phyloP scores from a whole-genome alignment of 2,329 filamentous ascomycete genomes.

The Ascochyta pisi region DNA sequence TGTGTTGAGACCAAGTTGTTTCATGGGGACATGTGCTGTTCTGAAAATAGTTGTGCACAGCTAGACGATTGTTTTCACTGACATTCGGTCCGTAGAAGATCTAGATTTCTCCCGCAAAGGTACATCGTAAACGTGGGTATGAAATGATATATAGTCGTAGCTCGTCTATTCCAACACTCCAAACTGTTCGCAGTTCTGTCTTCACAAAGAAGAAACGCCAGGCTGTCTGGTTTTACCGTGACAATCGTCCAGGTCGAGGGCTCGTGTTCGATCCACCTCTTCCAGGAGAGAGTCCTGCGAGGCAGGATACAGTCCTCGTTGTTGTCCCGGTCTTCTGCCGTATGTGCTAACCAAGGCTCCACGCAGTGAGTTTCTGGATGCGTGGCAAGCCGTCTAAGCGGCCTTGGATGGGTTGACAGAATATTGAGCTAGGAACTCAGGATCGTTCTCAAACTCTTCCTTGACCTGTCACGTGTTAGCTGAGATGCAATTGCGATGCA shows the following conservation, averaged over 20 bases:
- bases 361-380: constrained; percentile 16
- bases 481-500: background rate
- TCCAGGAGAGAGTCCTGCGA: background rate
- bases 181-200: background rate
- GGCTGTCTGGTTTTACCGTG: background rate
- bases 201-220: background rate
- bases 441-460: constrained; percentile 85
- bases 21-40: background rate
- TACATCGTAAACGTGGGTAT: too few relatives aligned
- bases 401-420: constrained; percentile 50
- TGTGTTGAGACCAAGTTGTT: background rate
- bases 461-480: constrained; percentile 70
- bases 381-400: background rate
- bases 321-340: background rate
- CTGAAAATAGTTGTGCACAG: background rate
- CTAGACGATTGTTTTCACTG: background rate
- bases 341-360: background rate
- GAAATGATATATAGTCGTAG: background rate
- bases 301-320: background rate
- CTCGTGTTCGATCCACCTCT: background rate
- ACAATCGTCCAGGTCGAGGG: background rate
- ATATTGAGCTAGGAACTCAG: constrained; percentile 81
- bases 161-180: background rate
- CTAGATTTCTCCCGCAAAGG: background rate
- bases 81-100: background rate